Evolutionary conservation across 768 basidiomycete species (phyloP).

Genomic region (Fomitopsis serialis): DNA sequence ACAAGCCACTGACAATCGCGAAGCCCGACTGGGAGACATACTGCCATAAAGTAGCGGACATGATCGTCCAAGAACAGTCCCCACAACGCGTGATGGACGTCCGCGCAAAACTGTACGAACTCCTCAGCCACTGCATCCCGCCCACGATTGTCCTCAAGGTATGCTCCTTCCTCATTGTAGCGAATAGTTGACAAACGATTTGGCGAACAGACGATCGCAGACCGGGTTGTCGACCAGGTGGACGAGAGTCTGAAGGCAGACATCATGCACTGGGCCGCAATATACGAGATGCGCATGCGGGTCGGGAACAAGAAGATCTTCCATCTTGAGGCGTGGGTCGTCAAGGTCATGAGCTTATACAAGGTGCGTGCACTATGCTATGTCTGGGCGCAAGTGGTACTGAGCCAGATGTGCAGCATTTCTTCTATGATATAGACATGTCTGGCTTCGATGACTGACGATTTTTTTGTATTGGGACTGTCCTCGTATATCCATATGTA

Average conservation of each 20-base stretch:
- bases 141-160: conserved; percentile 90
- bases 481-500: not conserved
- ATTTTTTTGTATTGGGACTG: not conserved
- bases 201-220: conserved; percentile 79
- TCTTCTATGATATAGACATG: conserved; percentile 58
- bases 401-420: conserved; percentile 36
- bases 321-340: conserved; percentile 96
- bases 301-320: conserved; percentile 90
- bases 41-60: conserved; percentile 85
- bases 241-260: conserved; percentile 90
- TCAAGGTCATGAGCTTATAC: conserved; percentile 90
- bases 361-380: conserved; percentile 47
- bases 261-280: conserved; percentile 96
- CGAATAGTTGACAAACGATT: not conserved
- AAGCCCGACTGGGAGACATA: conserved; percentile 99
- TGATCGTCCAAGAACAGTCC: conserved; percentile 85
- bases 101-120: conserved; percentile 88
- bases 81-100: conserved; percentile 90
- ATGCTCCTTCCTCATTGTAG: conserved; percentile 12
- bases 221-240: conserved; percentile 78
- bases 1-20: conserved; percentile 74
- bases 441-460: conserved; percentile 41
- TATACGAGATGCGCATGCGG: conserved; percentile 97
- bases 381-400: not conserved
- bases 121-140: conserved; percentile 95